Conservation (phyloP, 768 basidiomycete genomes). For the Rhizopogon salebrosus region DNA sequence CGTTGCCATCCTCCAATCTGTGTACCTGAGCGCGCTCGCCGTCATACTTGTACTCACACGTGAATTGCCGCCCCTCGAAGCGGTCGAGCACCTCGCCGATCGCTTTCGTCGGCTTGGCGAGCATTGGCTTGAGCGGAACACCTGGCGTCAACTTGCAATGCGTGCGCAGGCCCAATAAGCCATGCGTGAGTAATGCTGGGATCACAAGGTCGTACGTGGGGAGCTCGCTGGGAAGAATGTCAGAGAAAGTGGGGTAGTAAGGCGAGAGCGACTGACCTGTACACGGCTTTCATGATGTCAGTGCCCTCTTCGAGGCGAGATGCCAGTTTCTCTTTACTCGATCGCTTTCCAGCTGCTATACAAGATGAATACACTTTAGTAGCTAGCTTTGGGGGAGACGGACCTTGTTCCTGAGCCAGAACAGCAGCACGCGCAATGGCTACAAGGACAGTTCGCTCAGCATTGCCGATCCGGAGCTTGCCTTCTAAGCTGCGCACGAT, state of each 20-base stretch:
- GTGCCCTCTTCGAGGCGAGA: constrained; percentile 71
- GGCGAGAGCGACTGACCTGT: constrained; percentile 54
- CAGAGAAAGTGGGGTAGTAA: neutral
- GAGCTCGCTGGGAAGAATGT: constrained; percentile 60
- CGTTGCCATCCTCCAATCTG: constrained; percentile 70
- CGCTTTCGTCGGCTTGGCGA: constrained; percentile 98
- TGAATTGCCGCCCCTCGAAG: constrained; percentile 93
- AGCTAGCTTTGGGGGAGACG: constrained; percentile 5
- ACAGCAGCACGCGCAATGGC: constrained; percentile 91
- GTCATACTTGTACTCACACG: constrained; percentile 99
- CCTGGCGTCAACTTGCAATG: constrained; percentile 92
- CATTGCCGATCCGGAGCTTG: constrained; percentile 94
- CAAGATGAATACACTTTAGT: neutral
- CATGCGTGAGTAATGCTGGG: constrained; percentile 79
- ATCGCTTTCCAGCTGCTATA: constrained; percentile 60
- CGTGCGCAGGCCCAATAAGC: constrained; percentile 63
- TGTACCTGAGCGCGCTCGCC: constrained; percentile 98
- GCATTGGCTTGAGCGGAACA: constrained; percentile 96
- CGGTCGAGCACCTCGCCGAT: constrained; percentile 96
- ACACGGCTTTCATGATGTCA: constrained; percentile 81
- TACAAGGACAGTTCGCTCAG: constrained; percentile 92
- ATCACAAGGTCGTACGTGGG: constrained; percentile 91
- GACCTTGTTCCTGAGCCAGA: constrained; percentile 64
- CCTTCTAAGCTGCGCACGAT: constrained; percentile 94
- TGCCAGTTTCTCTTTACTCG: constrained; percentile 69